Evolutionary conservation across 345 rosid species (phyloP).

Genomic region (Cardamine chenopodiifolia): DNA sequence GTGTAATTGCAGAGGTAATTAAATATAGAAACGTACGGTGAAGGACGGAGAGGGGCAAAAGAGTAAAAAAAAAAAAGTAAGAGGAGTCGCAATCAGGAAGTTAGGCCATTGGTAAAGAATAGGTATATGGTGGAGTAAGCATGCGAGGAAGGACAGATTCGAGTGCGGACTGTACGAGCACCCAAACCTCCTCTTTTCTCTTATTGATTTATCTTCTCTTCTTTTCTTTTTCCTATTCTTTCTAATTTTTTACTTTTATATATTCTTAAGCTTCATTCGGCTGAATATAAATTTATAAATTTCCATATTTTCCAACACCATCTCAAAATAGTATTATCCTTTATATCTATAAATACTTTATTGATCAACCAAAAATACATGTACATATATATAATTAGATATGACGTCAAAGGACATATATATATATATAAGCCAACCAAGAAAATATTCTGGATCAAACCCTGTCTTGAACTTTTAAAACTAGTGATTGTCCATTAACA

Average conservation of each 20-base stretch:
- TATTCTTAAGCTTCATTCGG: not conserved
- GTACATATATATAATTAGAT: not conserved
- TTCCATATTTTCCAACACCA: not conserved
- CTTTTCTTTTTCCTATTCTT: too few species aligned
- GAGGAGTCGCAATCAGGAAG: slow-evolving; percentile 35
- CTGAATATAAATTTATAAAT: not conserved
- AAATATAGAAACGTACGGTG: slow-evolving; percentile 34
- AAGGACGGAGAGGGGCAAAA: slow-evolving; percentile 41
- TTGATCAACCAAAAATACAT: not conserved
- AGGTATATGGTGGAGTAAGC: slow-evolving; percentile 42
- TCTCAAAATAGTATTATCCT: slow-evolving; percentile 13
- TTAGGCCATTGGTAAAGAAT: slow-evolving; percentile 29
- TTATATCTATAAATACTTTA: not conserved
- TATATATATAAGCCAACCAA: slow-evolving; percentile 19
- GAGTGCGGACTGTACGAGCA: slow-evolving; percentile 40
- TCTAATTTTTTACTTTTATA: not conserved
- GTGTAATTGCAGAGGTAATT: not conserved
- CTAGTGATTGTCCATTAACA: slow-evolving; percentile 31
- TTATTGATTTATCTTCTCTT: too few species aligned
- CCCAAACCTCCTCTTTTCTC: not conserved
- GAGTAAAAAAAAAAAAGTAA: not conserved
- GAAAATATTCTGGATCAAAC: slow-evolving; percentile 15
- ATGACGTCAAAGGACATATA: not conserved
- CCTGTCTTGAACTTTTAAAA: slow-evolving; percentile 10
- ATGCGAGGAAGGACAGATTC: slow-evolving; percentile 49